Evolutionary conservation across 2,329 filamentous ascomycete species (phyloP), one percentile per base, ranked within the genome.

Genomic region (Fusarium mexicanum): DNA sequence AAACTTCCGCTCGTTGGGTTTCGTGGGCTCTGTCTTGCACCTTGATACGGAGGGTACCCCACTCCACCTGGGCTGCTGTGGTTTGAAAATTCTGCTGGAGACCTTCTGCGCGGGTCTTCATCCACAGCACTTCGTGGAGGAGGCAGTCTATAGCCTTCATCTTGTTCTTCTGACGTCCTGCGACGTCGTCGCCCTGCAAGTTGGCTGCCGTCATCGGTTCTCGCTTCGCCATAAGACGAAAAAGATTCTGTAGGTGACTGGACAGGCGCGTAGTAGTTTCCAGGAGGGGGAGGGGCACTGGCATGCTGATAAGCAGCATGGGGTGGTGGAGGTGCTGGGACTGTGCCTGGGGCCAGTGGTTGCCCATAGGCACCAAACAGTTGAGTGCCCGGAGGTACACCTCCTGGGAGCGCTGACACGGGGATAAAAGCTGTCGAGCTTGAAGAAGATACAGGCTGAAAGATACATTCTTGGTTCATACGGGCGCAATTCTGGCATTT

Each of bases 401-500:
- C 87, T n/a, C 87, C 87, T n/a, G 86, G 86, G 11, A 90, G 82
- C 22, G 88, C 88, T 6, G 87, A 89, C 10, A 91, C 87, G 4
- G 89, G 88, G 20, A 90, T 87, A 71, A 90, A 90, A 2, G 88
- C 88, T 3, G 88, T 88, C 10, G 87, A 87, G 44, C 86, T 86
- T 17, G 87, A 86, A 0, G 86, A 87, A 8, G 87, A 89, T 3
- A 90, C 89, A 0, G 88, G 89, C 76, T 90, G 88, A 67, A 91
- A 90, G 20, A 90, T 85, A 68, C 89, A 91, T 69, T 91, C 88
- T 74, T 90, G 89, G 55, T 89, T 88, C 82, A 90, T 89, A 71
- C 89, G 88, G 44, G 88, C 87, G 75, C 89, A 91, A 74, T 90
- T 91, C 62, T 88, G 86, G 73, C 89, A 91, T 72, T 90, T 89